Percentiles rank a stretch among this genome's conserved stretches.
These are phyloP conservation scores for Leccinum aurantiacum DNA, from an alignment of 768 basidiomycete species.

Conservation along the genomic window DNA sequence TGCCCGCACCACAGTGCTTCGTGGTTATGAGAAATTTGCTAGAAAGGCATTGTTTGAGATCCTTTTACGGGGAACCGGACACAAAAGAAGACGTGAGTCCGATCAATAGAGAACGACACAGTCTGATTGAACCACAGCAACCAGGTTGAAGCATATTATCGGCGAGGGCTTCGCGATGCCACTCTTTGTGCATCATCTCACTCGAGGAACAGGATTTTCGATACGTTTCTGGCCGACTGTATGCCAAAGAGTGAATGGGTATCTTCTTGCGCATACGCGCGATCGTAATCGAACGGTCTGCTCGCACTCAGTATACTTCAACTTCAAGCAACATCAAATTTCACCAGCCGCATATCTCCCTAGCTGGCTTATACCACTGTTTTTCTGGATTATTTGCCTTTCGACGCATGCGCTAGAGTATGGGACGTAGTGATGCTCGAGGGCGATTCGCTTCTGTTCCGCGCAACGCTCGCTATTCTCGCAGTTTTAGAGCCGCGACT, in stretches of 20 bases:
- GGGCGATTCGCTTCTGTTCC: conserved; percentile 88
- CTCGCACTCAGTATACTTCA: conserved; percentile 71
- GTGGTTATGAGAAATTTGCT: conserved; percentile 82
- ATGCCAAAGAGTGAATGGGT: conserved; percentile 82
- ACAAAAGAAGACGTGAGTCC: conserved; percentile 76
- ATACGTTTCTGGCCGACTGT: conserved; percentile 85
- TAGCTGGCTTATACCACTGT: conserved; percentile 75
- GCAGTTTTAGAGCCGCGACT: conserved; percentile 81
- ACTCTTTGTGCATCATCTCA: conserved; percentile 13
- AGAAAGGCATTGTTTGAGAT: conserved; percentile 80
- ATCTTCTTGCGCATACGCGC: neutral
- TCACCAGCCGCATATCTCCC: conserved; percentile 81
- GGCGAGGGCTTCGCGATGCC: conserved; percentile 42
- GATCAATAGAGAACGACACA: conserved; percentile 14
- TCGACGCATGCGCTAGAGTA: conserved; percentile 84
- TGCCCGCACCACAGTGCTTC: conserved; percentile 74
- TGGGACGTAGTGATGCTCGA: conserved; percentile 89
- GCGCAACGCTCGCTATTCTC: conserved; percentile 78
- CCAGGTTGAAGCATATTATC: conserved; percentile 89
- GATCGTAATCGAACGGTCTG: neutral
- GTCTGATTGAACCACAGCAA: conserved; percentile 27
- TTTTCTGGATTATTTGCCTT: conserved; percentile 84
- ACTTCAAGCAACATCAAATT: conserved; percentile 92
- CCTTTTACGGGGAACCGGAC: conserved; percentile 74
- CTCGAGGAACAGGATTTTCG: conserved; percentile 67